phyloP scores from a whole-genome alignment of 495 filamentous ascomycete species.

The Hypomontagnella submonticulosa region DNA sequence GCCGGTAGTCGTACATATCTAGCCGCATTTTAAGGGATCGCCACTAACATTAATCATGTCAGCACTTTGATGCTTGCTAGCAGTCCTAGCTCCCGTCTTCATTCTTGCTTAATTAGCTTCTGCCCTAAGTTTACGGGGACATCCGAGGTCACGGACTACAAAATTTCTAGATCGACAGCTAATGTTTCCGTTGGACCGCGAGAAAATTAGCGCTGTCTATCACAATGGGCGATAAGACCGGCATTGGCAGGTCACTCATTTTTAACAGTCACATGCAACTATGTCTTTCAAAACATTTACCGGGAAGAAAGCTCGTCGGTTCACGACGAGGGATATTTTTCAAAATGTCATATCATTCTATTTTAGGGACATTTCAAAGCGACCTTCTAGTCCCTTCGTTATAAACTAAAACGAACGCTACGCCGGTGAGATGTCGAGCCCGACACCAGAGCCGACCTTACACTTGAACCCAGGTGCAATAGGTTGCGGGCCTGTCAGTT shows the following conservation, averaged over 20 bases:
- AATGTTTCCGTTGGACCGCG: conserved; percentile 17
- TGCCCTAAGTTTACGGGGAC: conserved; percentile 19
- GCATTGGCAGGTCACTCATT: no score
- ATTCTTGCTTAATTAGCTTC: conserved; percentile 11
- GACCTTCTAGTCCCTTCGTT: no score
- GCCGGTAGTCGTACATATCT: conserved; percentile 15
- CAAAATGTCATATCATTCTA: no score
- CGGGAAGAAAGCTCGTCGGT: no score
- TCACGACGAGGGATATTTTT: no score
- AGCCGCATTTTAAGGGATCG: conserved; percentile 10
- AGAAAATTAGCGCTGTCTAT: no score
- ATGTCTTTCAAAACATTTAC: no score
- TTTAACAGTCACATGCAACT: no score
- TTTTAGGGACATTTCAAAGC: no score
- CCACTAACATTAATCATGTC: conserved; percentile 1
- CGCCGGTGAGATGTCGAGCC: conserved; percentile 36
- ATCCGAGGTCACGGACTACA: conserved; percentile 1
- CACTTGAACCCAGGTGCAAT: conserved; percentile 42
- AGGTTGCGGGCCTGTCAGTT: conserved; percentile 32
- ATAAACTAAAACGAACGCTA: conserved; percentile 2
- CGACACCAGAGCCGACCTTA: conserved; percentile 32
- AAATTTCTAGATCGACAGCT: conserved; percentile 22
- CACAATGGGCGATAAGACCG: no score
- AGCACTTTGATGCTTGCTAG: conserved; percentile 23
- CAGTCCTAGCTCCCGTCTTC: conserved; percentile 22